phyloP scores from a whole-genome alignment of 148 eudicot genomes.

The Suaeda aralocaspica region DNA sequence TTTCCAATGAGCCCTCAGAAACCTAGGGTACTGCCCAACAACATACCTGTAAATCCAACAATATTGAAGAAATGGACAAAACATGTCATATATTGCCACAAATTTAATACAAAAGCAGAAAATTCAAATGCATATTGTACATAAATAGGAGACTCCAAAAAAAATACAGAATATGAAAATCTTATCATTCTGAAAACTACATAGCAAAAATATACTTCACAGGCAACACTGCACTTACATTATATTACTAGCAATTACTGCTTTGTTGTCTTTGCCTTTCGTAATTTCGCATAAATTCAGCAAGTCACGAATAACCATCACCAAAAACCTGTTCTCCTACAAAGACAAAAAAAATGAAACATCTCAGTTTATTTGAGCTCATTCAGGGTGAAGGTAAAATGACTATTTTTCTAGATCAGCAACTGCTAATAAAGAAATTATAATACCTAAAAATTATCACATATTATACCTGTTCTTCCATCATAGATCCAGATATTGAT shows the following conservation, averaged over 20 bases:
- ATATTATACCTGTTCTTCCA: slow-evolving; percentile 79
- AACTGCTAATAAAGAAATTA: background rate
- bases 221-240: slow-evolving; percentile 49
- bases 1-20: slow-evolving; percentile 99
- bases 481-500: slow-evolving; percentile 97
- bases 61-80: background rate
- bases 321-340: slow-evolving; percentile 98
- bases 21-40: slow-evolving; percentile 98
- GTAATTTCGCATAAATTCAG: slow-evolving; percentile 91
- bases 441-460: background rate
- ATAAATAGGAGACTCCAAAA: background rate
- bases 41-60: slow-evolving; percentile 69
- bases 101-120: background rate
- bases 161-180: background rate
- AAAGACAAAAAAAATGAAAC: slow-evolving; percentile 2
- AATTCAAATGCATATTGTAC: background rate
- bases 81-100: background rate
- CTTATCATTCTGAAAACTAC: background rate
- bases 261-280: slow-evolving; percentile 98
- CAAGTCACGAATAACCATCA: slow-evolving; percentile 97
- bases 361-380: background rate
- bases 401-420: background rate
- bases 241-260: slow-evolving; percentile 98
- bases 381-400: background rate
- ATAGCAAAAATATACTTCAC: background rate